phyloP scores from a whole-genome alignment of 306 rosid species.

The Cucumis cinereus region DNA sequence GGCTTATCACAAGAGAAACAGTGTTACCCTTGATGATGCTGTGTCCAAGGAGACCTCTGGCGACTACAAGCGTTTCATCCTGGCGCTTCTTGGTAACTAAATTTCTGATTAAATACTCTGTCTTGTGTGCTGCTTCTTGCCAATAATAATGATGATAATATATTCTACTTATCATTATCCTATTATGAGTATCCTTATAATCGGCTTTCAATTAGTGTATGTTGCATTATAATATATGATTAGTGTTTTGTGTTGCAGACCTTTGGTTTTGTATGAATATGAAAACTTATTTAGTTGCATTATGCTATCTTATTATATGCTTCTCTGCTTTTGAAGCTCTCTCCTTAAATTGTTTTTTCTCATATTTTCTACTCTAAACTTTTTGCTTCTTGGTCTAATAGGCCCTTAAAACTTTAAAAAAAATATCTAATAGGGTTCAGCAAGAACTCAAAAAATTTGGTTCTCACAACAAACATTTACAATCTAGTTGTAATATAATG shows the following conservation, averaged over 20 bases:
- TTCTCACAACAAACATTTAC: too few species aligned
- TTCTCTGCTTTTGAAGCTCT: neutral
- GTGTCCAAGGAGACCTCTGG: conserved; percentile 59
- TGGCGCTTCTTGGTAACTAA: conserved; percentile 52
- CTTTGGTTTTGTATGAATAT: neutral
- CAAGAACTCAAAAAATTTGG: too few species aligned
- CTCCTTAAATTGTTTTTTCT: neutral
- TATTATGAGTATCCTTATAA: neutral
- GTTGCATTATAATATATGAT: neutral
- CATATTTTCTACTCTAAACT: too few species aligned
- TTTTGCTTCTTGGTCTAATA: too few species aligned
- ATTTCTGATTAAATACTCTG: neutral
- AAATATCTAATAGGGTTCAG: too few species aligned
- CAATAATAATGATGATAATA: too few species aligned
- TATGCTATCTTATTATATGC: neutral
- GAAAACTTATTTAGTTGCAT: neutral
- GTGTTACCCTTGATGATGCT: conserved; percentile 48
- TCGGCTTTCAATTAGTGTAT: neutral
- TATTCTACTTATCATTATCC: neutral
- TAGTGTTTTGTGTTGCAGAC: neutral
- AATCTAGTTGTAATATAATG: too few species aligned
- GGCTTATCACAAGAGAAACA: conserved; percentile 67
- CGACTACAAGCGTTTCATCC: conserved; percentile 59
- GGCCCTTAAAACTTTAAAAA: too few species aligned
- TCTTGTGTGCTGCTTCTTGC: too few species aligned